A percentile compares a stretch with the other conserved stretches of the same genome.
phyloP scores from a whole-genome alignment of 192 early-diverging fungal species.

The Powellomyces hirtus region DNA sequence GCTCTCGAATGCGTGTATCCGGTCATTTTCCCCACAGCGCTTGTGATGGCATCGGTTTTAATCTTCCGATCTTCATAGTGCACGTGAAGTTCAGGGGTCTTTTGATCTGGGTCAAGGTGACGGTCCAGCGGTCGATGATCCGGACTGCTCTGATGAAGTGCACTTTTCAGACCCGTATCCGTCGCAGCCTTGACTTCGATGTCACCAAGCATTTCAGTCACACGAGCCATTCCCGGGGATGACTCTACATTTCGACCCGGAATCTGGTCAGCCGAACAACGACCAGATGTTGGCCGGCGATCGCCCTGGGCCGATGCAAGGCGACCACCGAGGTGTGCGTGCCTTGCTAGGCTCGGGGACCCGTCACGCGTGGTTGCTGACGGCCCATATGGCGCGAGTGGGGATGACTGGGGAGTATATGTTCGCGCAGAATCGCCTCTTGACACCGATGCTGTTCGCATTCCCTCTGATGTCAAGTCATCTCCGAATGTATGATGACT shows the following conservation, averaged over 20 bases:
- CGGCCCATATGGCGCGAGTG: background rate
- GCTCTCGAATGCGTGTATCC: too few relatives aligned
- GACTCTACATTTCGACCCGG: background rate
- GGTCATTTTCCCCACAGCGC: too few relatives aligned
- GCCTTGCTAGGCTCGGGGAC: background rate
- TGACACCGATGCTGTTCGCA: background rate
- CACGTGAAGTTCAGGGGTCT: slow-evolving; percentile 4
- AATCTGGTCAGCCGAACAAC: background rate
- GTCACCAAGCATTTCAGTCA: background rate
- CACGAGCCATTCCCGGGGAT: background rate
- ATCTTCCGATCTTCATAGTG: background rate
- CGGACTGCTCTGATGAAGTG: too few relatives aligned
- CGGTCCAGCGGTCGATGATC: too few relatives aligned
- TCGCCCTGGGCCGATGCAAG: background rate
- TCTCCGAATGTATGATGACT: background rate
- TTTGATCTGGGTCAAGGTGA: too few relatives aligned
- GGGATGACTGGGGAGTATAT: background rate
- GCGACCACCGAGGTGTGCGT: background rate
- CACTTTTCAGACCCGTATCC: background rate
- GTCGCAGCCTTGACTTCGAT: background rate
- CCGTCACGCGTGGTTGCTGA: background rate
- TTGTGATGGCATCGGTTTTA: too few relatives aligned
- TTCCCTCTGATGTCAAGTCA: background rate
- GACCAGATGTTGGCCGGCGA: background rate
- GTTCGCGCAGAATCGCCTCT: background rate